A percentile compares a stretch with the other conserved stretches of the same genome.
Evolutionary conservation across 2,329 filamentous ascomycete genomes (phyloP).

Genomic region (Didymella pomorum): DNA sequence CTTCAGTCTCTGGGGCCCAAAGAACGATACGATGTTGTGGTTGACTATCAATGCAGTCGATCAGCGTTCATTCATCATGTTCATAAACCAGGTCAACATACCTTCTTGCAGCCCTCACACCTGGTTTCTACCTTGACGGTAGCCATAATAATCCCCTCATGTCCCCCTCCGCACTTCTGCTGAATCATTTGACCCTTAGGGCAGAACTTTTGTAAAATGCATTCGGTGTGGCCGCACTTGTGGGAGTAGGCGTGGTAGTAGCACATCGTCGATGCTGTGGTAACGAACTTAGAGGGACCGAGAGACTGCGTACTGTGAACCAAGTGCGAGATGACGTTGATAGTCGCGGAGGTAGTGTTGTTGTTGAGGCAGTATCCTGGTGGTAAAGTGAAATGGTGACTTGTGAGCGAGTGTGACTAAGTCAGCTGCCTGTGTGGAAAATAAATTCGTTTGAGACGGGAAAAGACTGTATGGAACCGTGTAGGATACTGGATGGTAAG

Average conservation of each 20-base stretch:
- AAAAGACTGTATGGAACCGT: not conserved
- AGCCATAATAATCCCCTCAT: conserved; percentile 43
- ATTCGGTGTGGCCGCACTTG: conserved; percentile 56
- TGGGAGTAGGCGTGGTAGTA: conserved; percentile 59
- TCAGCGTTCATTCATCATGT: not conserved
- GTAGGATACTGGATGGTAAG: not conserved
- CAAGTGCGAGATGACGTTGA: not conserved
- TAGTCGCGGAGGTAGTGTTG: not conserved
- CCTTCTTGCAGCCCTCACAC: conserved; percentile 39
- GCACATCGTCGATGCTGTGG: conserved; percentile 49
- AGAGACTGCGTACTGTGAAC: too few species aligned
- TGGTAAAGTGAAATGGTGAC: not conserved
- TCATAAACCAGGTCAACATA: not conserved
- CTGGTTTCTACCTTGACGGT: conserved; percentile 42
- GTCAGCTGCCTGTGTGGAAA: conserved; percentile 1
- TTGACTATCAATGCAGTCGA: not conserved
- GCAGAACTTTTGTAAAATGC: conserved; percentile 44
- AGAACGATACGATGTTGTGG: not conserved
- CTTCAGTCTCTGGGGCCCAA: not conserved
- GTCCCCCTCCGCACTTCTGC: conserved; percentile 41
- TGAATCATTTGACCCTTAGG: conserved; percentile 43
- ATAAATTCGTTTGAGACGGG: not conserved
- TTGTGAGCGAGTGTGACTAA: conserved; percentile 4
- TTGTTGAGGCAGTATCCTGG: not conserved
- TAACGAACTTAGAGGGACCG: too few species aligned